Evolutionary conservation across 2,329 filamentous ascomycete genomes (phyloP), one percentile per base, ranked within the genome.

Genomic region (Colletotrichum melonis): DNA sequence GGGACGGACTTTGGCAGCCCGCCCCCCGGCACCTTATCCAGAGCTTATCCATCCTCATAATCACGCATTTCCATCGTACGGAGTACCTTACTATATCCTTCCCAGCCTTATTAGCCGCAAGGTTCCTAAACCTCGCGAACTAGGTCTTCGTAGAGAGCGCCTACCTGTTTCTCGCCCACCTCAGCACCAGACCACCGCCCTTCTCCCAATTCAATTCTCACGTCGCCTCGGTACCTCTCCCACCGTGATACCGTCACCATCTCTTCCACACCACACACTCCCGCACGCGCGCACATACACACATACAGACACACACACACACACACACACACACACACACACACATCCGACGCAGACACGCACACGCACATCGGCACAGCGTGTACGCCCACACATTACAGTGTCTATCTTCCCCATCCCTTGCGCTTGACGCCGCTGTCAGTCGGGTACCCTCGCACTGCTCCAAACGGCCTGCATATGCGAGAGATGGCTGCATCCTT

Each of bases 381-480:
- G 32, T 38, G 42, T 38, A 62, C 38, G 16, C 59, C 42, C 38
- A 52, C 14, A n/a, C 42, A 30, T 54, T 57, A 2, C 38, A 19
- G 38, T 42, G 19, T 42, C 38, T 35, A 26, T 55, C 8, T 38
- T 22, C 60, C 30, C 35, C 54, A 26, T 35, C 52, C 52, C 32
- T 57, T 42, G 9, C 46, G 52, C 12, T 42, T 54, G 65, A 35
- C 59, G 56, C 63, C 63, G 35, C 68, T 63, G 30, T 60, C 46
- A 66, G 55, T 65, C 60, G 38, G 66, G 70, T 73, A 60, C 56
- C 62, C 57, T 73, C 49, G 71, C 66, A 63, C 56, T 68, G 32
- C 67, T 52, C 68, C 68, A 67, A 74, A 74, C 68, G 49, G 72
- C 72, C 62, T 74, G 72, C 72, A 72, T 74, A 74, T 74, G 72